Evolutionary conservation across 1,284 basidiomycete genomes (phyloP).

Genomic region (Gomphus bonarii): DNA sequence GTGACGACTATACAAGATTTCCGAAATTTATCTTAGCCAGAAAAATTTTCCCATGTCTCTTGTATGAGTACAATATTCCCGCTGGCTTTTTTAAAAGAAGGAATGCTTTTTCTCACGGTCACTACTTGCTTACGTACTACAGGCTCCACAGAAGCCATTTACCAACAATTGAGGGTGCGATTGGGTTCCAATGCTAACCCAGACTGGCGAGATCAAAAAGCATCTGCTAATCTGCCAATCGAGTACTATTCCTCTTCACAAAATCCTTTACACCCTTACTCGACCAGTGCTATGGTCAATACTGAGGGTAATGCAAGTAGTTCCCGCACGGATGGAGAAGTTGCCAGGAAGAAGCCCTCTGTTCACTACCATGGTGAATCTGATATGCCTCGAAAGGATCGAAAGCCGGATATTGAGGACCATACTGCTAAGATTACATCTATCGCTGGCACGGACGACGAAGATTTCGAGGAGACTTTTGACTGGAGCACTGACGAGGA

Average conservation of each 20-base stretch:
- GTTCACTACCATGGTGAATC: slow-evolving; percentile 48
- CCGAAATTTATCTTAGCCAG: too few relatives aligned
- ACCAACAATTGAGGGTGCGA: too few relatives aligned
- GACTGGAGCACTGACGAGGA: slow-evolving; percentile 72
- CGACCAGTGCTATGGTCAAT: neutral
- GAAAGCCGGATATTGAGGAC: neutral
- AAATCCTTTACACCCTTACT: neutral
- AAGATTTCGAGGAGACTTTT: slow-evolving; percentile 38
- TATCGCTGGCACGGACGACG: slow-evolving; percentile 47
- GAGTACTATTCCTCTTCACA: neutral
- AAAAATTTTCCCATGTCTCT: too few relatives aligned
- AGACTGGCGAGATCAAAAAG: neutral
- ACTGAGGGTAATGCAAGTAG: neutral
- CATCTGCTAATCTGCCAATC: neutral
- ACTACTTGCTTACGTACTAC: too few relatives aligned
- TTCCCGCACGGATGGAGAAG: neutral
- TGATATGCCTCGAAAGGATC: neutral
- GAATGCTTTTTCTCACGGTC: too few relatives aligned
- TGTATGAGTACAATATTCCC: too few relatives aligned
- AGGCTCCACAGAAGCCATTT: too few relatives aligned
- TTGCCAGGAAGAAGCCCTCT: slow-evolving; percentile 16
- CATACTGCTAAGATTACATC: slow-evolving; percentile 27
- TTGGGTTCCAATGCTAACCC: neutral
- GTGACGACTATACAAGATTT: too few relatives aligned
- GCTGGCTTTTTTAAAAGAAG: too few relatives aligned